Base-by-base conservation (phyloP, 306 rosid genomes). In the Myrica gale region DNA sequence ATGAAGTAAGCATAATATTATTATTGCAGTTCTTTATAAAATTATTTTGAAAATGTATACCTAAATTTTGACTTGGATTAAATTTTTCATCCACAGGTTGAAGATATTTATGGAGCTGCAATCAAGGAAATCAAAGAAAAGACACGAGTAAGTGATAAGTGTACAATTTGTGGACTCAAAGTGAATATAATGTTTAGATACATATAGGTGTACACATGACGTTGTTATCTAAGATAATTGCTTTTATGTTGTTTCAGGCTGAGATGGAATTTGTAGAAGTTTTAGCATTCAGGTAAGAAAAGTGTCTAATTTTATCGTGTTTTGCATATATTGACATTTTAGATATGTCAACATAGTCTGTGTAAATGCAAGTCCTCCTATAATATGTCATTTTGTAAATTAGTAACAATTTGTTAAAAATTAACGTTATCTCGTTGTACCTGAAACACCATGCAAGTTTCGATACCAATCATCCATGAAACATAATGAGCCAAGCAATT, bases 61-160 rank as follows among this genome's bases (percentile, higher is more conserved):
- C 37, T 3, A 3, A 32, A 32, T 42, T 52, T 19, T 10, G 46
- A 15, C 44, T 52, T 74, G 44, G 16, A 68, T 61, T 65, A 42
- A 23, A 57, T 72, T 55, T 53, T 50, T 6, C 1, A 54, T 84
- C 68, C 77, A 54, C 75, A 95, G 97, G 93, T 97, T 3, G 98
- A 95, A 74, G 97, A 95, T 82, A 76, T 95, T 39, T 85, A 84
- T 66, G 57, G 60, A 32, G 98, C 97, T 15, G 96, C 96, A 68
- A 43, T 87, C 69, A 87, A 97, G 79, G 98, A 95, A 83, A 96
- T 92, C 9, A 87, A 88, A 76, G 98, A 95, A 86, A 97, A 95
- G 72, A 95, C 98, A 43, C 97, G 93, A 44, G 98, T 94, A 88
- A 85, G 93, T 53, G 50, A 69, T 55, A 60, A 61, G 5, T 11